Evolutionary conservation across 495 filamentous ascomycete species (phyloP).

Genomic region (Xanthoparmelia taractica): DNA sequence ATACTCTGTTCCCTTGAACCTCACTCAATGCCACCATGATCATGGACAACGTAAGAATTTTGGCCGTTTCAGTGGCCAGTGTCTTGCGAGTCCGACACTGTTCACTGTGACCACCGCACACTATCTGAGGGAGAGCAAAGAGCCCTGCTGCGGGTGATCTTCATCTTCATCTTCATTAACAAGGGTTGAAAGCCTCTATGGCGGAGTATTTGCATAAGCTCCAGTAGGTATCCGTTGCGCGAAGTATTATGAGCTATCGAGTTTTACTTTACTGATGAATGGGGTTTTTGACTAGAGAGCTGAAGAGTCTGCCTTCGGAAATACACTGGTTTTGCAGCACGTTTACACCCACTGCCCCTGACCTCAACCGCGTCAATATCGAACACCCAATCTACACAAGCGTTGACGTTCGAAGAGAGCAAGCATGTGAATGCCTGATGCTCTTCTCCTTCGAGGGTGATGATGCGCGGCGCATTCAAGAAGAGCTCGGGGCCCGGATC

Average conservation of each 20-base stretch:
- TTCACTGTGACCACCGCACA: background rate
- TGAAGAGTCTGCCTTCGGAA: slow-evolving; percentile 18
- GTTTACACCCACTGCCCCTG: background rate
- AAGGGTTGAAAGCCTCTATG: slow-evolving; percentile 12
- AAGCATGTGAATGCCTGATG: slow-evolving; percentile 54
- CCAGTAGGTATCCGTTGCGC: slow-evolving; percentile 15
- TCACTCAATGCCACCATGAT: background rate
- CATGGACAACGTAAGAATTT: background rate
- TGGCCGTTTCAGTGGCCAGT: background rate
- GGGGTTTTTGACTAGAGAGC: slow-evolving; percentile 13
- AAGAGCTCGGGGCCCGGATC: slow-evolving; percentile 49
- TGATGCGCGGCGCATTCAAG: slow-evolving; percentile 50
- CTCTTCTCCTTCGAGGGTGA: slow-evolving; percentile 60
- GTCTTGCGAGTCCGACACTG: background rate
- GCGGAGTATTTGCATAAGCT: slow-evolving; percentile 22
- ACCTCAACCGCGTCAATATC: slow-evolving; percentile 6
- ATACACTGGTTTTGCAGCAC: slow-evolving; percentile 26
- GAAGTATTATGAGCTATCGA: background rate
- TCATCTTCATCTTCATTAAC: background rate
- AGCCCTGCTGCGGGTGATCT: background rate
- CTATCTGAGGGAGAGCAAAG: background rate
- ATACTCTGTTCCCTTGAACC: background rate
- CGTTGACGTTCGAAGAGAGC: slow-evolving; percentile 44
- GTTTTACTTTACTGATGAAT: slow-evolving; percentile 1
- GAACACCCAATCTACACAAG: slow-evolving; percentile 35